phyloP scores from a whole-genome alignment of 2,329 filamentous ascomycete genomes.

The Mycosphaerella sp. region DNA sequence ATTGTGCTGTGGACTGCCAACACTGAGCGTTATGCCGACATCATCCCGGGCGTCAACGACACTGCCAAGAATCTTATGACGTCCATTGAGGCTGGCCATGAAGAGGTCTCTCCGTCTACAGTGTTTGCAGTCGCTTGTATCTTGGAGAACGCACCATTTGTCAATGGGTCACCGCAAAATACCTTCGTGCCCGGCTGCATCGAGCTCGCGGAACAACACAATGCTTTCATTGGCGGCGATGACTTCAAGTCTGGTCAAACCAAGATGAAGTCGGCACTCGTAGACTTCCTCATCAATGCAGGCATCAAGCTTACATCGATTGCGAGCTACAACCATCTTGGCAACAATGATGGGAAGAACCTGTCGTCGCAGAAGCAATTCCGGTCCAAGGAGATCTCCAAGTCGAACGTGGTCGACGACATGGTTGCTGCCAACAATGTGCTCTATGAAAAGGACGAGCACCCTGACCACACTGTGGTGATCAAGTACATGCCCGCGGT shows the following conservation, averaged over 20 bases:
- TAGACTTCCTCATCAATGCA: conserved; percentile 97
- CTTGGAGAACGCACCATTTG: conserved; percentile 84
- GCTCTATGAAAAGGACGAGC: conserved; percentile 85
- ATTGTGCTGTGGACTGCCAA: conserved; percentile 99
- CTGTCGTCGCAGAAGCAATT: conserved; percentile 96
- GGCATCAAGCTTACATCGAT: conserved; percentile 99
- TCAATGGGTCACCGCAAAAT: conserved; percentile 99
- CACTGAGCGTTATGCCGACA: conserved; percentile 91
- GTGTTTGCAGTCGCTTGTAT: conserved; percentile 94
- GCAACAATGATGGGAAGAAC: conserved; percentile 99
- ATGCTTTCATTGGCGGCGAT: conserved; percentile 90
- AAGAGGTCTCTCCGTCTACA: conserved; percentile 90
- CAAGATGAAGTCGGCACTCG: conserved; percentile 99
- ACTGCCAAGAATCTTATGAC: conserved; percentile 89
- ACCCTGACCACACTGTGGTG: conserved; percentile 96
- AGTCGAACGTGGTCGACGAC: conserved; percentile 98
- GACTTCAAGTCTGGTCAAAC: conserved; percentile 99
- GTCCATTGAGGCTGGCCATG: conserved; percentile 78
- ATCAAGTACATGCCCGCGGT: conserved; percentile 99
- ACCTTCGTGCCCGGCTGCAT: conserved; percentile 94
- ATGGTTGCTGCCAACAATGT: conserved; percentile 96
- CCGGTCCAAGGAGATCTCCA: conserved; percentile 99
- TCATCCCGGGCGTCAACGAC: conserved; percentile 86
- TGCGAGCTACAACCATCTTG: conserved; percentile 97
- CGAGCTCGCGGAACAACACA: conserved; percentile 77